Conservation (phyloP, 352 stramenopile genomes). For the Pythium guiyangense region DNA sequence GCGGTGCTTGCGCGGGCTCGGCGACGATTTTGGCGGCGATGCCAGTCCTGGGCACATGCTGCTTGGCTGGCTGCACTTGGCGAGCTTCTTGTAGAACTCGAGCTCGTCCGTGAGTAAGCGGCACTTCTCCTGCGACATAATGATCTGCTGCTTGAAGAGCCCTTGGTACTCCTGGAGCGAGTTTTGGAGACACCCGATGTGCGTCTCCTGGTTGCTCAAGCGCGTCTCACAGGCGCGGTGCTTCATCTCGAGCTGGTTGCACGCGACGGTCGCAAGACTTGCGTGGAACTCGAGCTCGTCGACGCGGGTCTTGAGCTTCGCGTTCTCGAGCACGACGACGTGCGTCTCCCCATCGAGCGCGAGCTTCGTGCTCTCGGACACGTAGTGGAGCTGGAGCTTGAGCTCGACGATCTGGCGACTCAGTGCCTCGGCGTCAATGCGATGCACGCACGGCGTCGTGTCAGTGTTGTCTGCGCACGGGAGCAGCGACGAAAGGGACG, state of each 20-base stretch:
- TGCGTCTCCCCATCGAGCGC: slow-evolving; percentile 60
- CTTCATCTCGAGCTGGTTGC: slow-evolving; percentile 67
- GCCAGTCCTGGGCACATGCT: background rate
- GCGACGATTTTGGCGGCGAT: slow-evolving; percentile 8
- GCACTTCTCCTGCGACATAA: slow-evolving; percentile 79
- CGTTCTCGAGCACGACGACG: slow-evolving; percentile 59
- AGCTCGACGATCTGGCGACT: slow-evolving; percentile 72
- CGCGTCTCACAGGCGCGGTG: slow-evolving; percentile 61
- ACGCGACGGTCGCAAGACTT: slow-evolving; percentile 52
- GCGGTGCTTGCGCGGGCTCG: slow-evolving; percentile 13
- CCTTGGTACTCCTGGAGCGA: slow-evolving; percentile 76
- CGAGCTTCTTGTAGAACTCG: slow-evolving; percentile 81
- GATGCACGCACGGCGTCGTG: slow-evolving; percentile 38
- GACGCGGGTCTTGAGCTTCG: slow-evolving; percentile 60
- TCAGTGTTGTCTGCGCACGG: slow-evolving; percentile 10
- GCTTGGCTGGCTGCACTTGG: slow-evolving; percentile 38
- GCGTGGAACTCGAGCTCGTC: slow-evolving; percentile 70
- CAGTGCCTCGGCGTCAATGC: slow-evolving; percentile 48
- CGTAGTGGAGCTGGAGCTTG: slow-evolving; percentile 71
- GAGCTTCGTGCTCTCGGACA: slow-evolving; percentile 55
- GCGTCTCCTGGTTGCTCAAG: slow-evolving; percentile 67
- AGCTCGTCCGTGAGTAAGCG: slow-evolving; percentile 71
- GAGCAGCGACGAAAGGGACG: background rate
- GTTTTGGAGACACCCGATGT: slow-evolving; percentile 70
- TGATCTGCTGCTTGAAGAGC: slow-evolving; percentile 79